Evolutionary conservation across 1,139 yeast genomes (phyloP).

Genomic region (Zhuliangozyma parablackwelliae): DNA sequence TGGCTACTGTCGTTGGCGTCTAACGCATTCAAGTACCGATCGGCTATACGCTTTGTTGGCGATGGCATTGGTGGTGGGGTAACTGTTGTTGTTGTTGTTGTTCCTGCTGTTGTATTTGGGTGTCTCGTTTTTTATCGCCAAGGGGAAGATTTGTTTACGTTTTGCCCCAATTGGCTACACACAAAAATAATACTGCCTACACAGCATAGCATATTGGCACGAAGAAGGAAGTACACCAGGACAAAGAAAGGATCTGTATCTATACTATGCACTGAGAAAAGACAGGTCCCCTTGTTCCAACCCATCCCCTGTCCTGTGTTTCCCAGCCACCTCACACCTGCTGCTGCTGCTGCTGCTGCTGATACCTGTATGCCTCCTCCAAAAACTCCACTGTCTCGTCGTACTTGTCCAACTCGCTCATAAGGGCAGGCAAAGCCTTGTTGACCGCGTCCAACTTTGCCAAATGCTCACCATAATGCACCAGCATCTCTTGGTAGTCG

Average conservation of each 20-base stretch:
- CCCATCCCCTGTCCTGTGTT: too few relatives aligned
- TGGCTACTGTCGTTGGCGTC: conserved; percentile 17
- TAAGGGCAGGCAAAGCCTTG: conserved; percentile 26
- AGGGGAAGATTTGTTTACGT: background rate
- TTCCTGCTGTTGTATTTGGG: too few relatives aligned
- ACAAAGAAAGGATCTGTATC: too few relatives aligned
- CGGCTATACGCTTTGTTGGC: conserved; percentile 22
- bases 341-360: conserved; percentile 1
- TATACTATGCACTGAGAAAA: too few relatives aligned
- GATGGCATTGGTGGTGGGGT: background rate
- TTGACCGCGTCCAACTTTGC: conserved; percentile 22
- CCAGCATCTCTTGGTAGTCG: conserved; percentile 16
- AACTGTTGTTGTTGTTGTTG: too few relatives aligned
- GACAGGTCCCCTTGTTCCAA: too few relatives aligned
- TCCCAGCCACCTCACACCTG: background rate
- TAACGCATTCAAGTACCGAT: conserved; percentile 30
- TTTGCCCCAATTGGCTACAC: background rate
- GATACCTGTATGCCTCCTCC: conserved; percentile 17
- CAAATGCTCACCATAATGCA: conserved; percentile 26
- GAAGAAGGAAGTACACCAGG: too few relatives aligned
- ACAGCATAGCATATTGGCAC: too few relatives aligned
- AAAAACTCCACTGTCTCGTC: conserved; percentile 30
- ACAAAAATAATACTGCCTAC: too few relatives aligned
- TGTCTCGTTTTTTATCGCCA: too few relatives aligned
- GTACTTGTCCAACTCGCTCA: conserved; percentile 27